Base-by-base conservation (phyloP, 2,329 filamentous ascomycete species). In the Fonsecaea pedrosoi region DNA sequence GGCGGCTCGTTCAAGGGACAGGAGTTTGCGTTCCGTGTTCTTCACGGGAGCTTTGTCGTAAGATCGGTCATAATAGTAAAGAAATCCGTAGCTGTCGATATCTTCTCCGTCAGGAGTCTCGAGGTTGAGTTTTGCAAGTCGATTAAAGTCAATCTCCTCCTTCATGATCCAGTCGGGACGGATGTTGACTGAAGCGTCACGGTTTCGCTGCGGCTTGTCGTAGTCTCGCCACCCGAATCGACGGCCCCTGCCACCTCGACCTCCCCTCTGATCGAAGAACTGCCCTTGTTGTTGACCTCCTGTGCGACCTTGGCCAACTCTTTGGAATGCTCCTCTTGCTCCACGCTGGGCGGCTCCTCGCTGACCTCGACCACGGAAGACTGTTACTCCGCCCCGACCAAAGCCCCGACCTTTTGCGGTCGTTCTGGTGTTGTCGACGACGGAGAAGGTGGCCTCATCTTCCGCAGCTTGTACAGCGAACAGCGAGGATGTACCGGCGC, bases 181-280 rank as follows among this genome's bases (percentile, higher is more conserved):
- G 81, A 98, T 93, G 82, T 94, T 94, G 77, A 99, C 92, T 40
- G 93, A 97, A 10, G 94, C 91, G 82, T 99, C 95, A 68, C 95
- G 92, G 82, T 96, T 97, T 76, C 95, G 90, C 79, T 94, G 88
- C 68, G 95, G 95, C 89, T 98, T 98, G 84, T 99, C 95, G 78
- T 93, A 97, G 79, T 99, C 95, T 82, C 95, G 96, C 94, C 95
- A 98, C 78, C 95, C 95, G 76, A 97, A 97, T 74, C 95, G 89
- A 73, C 95, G 90, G 60, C 92, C 91, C 71, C 91, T 84, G 54
- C 89, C 88, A 75, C 89, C 89, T 62, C 89, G 85, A 61, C 86
- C 90, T 68, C 86, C 85, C 69, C 89, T 85, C 76, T 87, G 87
- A 75, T 95, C 91, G 76, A 93, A 92, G 73, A 85, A 85, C 69